Conservation (phyloP, 2,329 filamentous ascomycete species). For the Talaromyces sp. region DNA sequence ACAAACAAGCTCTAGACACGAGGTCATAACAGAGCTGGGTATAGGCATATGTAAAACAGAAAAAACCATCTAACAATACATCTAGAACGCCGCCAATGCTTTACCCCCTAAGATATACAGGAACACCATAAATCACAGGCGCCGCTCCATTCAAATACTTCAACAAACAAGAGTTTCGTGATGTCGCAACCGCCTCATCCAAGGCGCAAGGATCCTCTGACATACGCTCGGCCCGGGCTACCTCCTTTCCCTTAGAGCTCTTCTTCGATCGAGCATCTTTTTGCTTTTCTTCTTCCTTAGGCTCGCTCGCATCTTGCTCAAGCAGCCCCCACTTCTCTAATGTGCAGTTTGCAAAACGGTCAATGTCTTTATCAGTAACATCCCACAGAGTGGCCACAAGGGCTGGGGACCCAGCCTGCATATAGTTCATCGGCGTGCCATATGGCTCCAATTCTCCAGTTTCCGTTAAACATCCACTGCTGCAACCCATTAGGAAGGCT, state of each 20-base stretch:
- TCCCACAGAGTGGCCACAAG: constrained; percentile 95
- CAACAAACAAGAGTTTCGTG: constrained; percentile 75
- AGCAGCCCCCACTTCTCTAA: constrained; percentile 86
- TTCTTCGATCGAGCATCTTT: constrained; percentile 19
- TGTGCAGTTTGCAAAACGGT: constrained; percentile 74
- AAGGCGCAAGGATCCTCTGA: constrained; percentile 46
- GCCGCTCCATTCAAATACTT: constrained; percentile 90
- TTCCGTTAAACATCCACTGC: constrained; percentile 73
- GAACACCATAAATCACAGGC: constrained; percentile 90
- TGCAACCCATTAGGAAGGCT: constrained; percentile 90
- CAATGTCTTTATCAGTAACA: constrained; percentile 95
- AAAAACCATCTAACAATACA: neutral
- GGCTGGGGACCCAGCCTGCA: constrained; percentile 79
- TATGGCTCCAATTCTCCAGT: constrained; percentile 86
- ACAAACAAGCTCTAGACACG: neutral
- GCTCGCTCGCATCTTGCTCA: constrained; percentile 28
- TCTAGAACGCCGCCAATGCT: constrained; percentile 1
- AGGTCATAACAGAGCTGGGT: neutral
- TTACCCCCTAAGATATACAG: constrained; percentile 63
- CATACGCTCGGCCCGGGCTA: constrained; percentile 17
- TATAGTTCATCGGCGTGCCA: constrained; percentile 85
- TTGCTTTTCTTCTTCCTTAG: constrained; percentile 21
- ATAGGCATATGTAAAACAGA: neutral
- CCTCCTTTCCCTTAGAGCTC: neutral
- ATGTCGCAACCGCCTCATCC: constrained; percentile 73